Conservation (phyloP, 179 eudicot species). For the Nepenthes alata region DNA sequence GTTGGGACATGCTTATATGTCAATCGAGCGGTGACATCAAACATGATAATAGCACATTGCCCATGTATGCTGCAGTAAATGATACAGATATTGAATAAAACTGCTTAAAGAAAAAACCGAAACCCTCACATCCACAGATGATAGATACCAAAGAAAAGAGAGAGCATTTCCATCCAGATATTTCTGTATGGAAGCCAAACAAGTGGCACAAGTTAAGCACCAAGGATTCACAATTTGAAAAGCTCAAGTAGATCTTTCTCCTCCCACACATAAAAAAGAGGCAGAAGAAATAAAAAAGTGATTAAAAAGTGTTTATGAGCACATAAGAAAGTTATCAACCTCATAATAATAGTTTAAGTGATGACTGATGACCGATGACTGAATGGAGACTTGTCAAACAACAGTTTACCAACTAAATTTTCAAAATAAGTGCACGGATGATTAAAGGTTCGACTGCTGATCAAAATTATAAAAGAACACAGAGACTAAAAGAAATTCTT, state of each 20-base stretch:
- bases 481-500: no score
- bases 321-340: no score
- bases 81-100: conserved; percentile 39
- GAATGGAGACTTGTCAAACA: neutral
- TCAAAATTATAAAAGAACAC: no score
- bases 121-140: neutral
- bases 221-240: neutral
- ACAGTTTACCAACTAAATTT: no score
- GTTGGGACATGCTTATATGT: conserved; percentile 52
- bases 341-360: no score
- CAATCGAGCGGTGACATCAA: conserved; percentile 48
- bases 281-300: no score
- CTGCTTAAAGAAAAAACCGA: conserved; percentile 2
- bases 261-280: no score
- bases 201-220: neutral
- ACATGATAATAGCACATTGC: conserved; percentile 50
- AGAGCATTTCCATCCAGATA: no score
- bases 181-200: no score
- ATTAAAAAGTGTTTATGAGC: neutral
- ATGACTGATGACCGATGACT: neutral
- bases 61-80: conserved; percentile 35
- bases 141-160: neutral
- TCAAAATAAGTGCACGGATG: no score
- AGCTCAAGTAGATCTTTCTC: no score
- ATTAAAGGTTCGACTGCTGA: neutral